Conservation (phyloP, 2,329 filamentous ascomycete genomes). For the Exophiala bonariae region DNA sequence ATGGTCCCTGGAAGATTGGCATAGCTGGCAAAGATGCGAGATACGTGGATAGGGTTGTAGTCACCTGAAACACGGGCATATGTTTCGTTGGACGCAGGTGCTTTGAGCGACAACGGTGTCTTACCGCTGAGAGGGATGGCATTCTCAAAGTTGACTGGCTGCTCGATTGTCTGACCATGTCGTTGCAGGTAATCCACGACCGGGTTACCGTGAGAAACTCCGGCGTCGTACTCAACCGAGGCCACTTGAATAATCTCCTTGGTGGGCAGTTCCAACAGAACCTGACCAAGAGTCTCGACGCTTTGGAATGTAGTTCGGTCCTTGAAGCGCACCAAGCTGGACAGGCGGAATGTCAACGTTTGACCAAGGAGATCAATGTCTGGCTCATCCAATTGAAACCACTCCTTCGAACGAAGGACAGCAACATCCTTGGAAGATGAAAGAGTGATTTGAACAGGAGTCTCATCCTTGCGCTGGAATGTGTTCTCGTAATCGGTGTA, state of each 20-base stretch:
- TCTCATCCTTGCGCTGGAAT: slow-evolving; percentile 96
- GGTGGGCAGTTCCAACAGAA: slow-evolving; percentile 88
- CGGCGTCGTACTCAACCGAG: slow-evolving; percentile 94
- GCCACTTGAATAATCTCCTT: slow-evolving; percentile 98
- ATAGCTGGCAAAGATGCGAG: slow-evolving; percentile 92
- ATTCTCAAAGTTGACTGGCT: slow-evolving; percentile 96
- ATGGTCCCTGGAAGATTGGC: slow-evolving; percentile 95
- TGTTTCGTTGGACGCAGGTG: slow-evolving; percentile 93
- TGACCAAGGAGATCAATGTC: slow-evolving; percentile 88
- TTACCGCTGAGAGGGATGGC: slow-evolving; percentile 93
- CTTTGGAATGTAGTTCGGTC: slow-evolving; percentile 88
- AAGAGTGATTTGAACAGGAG: slow-evolving; percentile 88
- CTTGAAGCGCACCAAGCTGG: slow-evolving; percentile 90
- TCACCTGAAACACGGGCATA: slow-evolving; percentile 97
- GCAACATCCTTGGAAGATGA: slow-evolving; percentile 87
- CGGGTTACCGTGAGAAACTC: slow-evolving; percentile 89
- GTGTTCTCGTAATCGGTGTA: slow-evolving; percentile 97
- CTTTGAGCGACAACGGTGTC: slow-evolving; percentile 81
- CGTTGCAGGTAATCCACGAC: slow-evolving; percentile 95
- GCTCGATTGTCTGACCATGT: slow-evolving; percentile 87
- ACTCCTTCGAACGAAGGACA: slow-evolving; percentile 92
- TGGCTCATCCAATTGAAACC: slow-evolving; percentile 85
- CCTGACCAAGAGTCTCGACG: slow-evolving; percentile 88
- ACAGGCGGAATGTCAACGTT: slow-evolving; percentile 92
- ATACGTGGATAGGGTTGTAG: slow-evolving; percentile 98